These are phyloP conservation scores for Xerocomus brunneocitrinus DNA, from an alignment of 768 basidiomycete genomes.

Conservation along the genomic window DNA sequence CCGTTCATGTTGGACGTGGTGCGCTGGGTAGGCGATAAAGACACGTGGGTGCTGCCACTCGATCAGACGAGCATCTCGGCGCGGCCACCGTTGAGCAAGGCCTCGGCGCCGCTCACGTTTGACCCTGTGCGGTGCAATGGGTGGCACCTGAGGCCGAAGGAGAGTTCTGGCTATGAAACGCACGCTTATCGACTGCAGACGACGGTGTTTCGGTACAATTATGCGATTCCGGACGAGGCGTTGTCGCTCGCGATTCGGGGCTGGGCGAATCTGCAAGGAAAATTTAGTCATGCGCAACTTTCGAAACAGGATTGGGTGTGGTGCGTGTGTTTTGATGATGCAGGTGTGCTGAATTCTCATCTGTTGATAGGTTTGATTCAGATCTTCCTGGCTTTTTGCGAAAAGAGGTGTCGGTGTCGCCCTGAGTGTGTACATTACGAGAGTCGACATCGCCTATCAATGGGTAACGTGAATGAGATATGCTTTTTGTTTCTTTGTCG, in stretches of 20 bases:
- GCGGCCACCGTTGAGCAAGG: constrained; percentile 8
- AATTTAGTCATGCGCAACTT: neutral
- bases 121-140: constrained; percentile 19
- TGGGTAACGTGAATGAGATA: neutral
- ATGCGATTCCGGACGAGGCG: constrained; percentile 12
- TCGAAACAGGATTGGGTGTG: constrained; percentile 16
- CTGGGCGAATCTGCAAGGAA: constrained; percentile 13
- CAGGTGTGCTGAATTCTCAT: neutral
- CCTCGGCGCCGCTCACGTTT: constrained; percentile 10
- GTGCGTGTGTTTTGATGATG: constrained; percentile 7
- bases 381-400: constrained; percentile 15
- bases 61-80: constrained; percentile 14
- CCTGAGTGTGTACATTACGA: too few relatives aligned
- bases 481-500: neutral
- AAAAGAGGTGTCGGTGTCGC: too few relatives aligned
- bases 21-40: constrained; percentile 31
- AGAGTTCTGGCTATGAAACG: neutral
- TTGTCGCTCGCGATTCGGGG: neutral
- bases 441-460: too few relatives aligned
- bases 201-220: constrained; percentile 27
- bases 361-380: constrained; percentile 17
- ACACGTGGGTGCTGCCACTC: constrained; percentile 31
- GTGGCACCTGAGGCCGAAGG: constrained; percentile 1
- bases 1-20: constrained; percentile 18
- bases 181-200: constrained; percentile 4